Evolutionary conservation across 2,329 filamentous ascomycete genomes (phyloP).

Genomic region (Alternaria postmessia): DNA sequence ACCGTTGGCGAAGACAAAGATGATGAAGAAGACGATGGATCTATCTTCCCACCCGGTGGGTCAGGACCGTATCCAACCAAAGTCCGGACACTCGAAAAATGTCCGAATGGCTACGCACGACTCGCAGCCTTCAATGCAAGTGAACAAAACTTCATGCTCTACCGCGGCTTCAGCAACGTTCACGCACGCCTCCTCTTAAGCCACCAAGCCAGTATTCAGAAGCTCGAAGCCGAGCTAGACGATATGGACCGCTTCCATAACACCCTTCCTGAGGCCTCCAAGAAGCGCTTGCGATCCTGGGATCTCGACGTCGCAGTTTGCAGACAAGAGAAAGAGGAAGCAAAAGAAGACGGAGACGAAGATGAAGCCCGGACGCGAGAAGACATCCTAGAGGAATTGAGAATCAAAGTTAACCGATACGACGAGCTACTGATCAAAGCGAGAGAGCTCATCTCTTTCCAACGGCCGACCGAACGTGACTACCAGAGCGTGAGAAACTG

Average conservation of each 20-base stretch:
- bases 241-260: background rate
- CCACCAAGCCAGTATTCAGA: conserved; percentile 20
- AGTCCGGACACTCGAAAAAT: conserved; percentile 26
- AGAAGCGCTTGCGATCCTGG: background rate
- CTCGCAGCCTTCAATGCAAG: conserved; percentile 40
- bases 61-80: background rate
- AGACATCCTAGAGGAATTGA: background rate
- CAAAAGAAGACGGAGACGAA: background rate
- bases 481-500: no score
- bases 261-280: background rate
- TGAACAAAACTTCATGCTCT: conserved; percentile 42
- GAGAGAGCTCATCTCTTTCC: no score
- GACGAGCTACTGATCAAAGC: conserved; percentile 24
- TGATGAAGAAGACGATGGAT: background rate
- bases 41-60: background rate
- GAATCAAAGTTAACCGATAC: background rate
- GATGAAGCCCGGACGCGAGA: background rate
- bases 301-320: background rate
- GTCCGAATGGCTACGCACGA: conserved; percentile 37
- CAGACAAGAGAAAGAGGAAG: background rate
- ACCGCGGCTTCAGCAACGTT: conserved; percentile 41
- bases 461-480: no score
- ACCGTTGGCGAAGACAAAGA: background rate
- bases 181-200: conserved; percentile 37
- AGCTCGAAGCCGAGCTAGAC: background rate